Evolutionary conservation across 208 protist species (phyloP), one percentile per base, ranked within the genome.

Genomic region (Acanthamoeba lenticulata): DNA sequence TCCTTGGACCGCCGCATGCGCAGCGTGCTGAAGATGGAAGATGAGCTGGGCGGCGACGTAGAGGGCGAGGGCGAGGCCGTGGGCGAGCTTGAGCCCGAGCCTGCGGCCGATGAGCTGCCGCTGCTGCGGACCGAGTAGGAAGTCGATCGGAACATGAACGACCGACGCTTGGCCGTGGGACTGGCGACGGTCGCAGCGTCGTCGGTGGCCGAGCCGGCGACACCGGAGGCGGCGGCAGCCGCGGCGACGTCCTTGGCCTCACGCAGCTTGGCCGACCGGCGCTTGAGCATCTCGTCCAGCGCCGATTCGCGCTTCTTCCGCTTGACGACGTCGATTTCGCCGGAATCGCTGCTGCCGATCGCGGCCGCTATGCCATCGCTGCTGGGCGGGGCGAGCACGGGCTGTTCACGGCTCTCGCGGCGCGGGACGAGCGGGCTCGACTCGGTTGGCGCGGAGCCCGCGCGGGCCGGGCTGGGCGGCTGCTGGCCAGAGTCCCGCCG

Each of bases 251-350:
- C 57, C 57, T 65, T 77, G 32, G 36, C 34, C 67, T 77, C 67
- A 1, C 67, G 19, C 24, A 77, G 21, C 38, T 44, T 77, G 36
- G 32, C 36, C 38, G 67, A 42, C 0, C 67, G 67, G 6, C 67
- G 67, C 67, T 77, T 77, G 34, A 77, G 32, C 67, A 77, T 77
- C 67, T 77, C 67, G 21, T 77, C 67, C 67, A 65, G 57, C 57
- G 57, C 57, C 27, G 57, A 65, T 1, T 65, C 57, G 27, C 11
- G n/a, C 15, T 77, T 77, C 60, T 69, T 69, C 67, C 42, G 21
- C 67, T 74, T 74, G 13, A n/a, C n/a, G n/a, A n/a, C n/a, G n/a
- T n/a, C n/a, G n/a, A n/a, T n/a, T n/a, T n/a, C n/a, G n/a, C n/a
- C n/a, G n/a, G n/a, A n/a, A n/a, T n/a, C n/a, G n/a, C n/a, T n/a